Base-by-base conservation (phyloP, 768 basidiomycete genomes). In the Trametes gibbosa region DNA sequence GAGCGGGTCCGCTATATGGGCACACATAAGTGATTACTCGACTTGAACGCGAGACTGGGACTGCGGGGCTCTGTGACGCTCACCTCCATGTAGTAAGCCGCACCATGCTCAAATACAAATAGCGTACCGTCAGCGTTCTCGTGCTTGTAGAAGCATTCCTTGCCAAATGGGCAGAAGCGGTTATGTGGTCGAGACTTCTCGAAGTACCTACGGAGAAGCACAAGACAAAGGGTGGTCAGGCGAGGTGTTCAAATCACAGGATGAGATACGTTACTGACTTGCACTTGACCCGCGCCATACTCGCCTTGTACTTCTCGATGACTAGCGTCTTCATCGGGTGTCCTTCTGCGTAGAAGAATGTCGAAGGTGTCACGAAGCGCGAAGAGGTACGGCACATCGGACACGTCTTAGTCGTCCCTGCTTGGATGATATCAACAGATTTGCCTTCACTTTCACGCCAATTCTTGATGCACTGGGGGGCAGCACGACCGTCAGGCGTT, bases 131-230 rank as follows among this genome's bases (percentile, higher is more conserved):
- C 90, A 0, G 75, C 72, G 24, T 86, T 85, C 49, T 74, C 64
- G 67, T 93, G 90, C 64, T 83, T 80, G 68, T 91, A 93, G 69
- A 93, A 90, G 68, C 90, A 93, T 58, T 92, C 90, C 48, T 77
- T 76, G 42, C 90, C 90, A 63, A 89, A 93, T 0, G 89, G 90
- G 71, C 90, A 93, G 53, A 80, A 80, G 0, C 85, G 84, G 47
- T 74, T 66, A 45, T 72, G 70, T 8, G 70, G 69, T 39, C 74
- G 74, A 3, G 87, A 84, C 42, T 75, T 69, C 58, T 80, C 74
- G 69, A 91, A 91, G 66, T 89, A 84, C 51, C 88, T 90, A 55
- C 25, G 49, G 40, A 6, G 5, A 32, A 32, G 23, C 29, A 34
- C n/a, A 5, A 27, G 9, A 43, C 2, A 49, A 23, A 6, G 13